phyloP scores from a whole-genome alignment of 2,329 filamentous ascomycete species.

The Onygena corvina region DNA sequence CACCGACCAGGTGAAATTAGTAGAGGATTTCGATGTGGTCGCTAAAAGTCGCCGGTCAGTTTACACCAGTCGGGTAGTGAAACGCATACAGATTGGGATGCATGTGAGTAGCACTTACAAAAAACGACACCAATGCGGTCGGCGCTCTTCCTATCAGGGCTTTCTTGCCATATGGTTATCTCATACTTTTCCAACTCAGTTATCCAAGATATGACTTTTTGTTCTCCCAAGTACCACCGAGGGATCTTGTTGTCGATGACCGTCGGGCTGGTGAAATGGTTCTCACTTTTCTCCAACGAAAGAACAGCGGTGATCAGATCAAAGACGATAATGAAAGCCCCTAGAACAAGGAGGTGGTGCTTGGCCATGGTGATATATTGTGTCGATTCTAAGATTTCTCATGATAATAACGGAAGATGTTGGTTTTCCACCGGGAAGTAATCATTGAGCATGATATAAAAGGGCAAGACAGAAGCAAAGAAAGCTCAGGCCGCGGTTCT shows the following conservation, averaged over 20 bases:
- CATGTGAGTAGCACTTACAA: background rate
- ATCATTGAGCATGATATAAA: no score
- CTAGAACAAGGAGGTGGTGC: background rate
- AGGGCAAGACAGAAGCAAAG: no score
- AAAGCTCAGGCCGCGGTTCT: no score
- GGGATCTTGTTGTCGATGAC: background rate
- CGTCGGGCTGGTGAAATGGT: background rate
- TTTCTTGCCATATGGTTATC: background rate
- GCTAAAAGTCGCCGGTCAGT: background rate
- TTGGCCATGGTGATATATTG: background rate
- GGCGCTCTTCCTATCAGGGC: background rate
- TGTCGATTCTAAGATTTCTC: no score
- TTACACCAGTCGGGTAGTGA: no score
- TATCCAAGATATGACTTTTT: background rate
- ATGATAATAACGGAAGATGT: no score
- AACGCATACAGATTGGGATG: no score
- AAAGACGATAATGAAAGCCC: background rate
- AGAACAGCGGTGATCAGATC: background rate
- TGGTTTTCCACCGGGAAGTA: no score
- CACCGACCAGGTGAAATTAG: constrained; percentile 10
- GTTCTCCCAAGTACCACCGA: background rate
- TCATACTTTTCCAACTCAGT: background rate
- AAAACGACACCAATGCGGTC: background rate
- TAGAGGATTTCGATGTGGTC: background rate
- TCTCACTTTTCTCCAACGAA: background rate